A percentile compares a stretch with the other conserved stretches of the same genome.
These are phyloP conservation scores for thale cress (Arabidopsis thaliana) DNA, from an alignment of 345 rosid genomes.

Conservation along the genomic window TAIR10.1 NC_003076.8:5890501-5891000, in stretches of 20 bases:
- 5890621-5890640: constrained; percentile 4
- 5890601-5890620: constrained; percentile 28
- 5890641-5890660: not conserved
- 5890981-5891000: not conserved
- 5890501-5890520: constrained; percentile 21
- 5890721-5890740: constrained; percentile 39
- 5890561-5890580: constrained; percentile 13
- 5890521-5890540: not conserved
- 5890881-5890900: not conserved
- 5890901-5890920: not conserved
- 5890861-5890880: not conserved
- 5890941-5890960: not conserved
- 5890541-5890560: not conserved
- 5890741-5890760: constrained; percentile 28
- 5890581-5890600: not conserved
- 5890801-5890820: not conserved
- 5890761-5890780: constrained; percentile 16
- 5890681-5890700: constrained; percentile 22
- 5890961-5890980: not conserved
- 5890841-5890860: constrained; percentile 3
- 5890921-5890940: not conserved
- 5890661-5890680: constrained; percentile 8
- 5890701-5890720: constrained; percentile 34
- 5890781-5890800: not conserved
- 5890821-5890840: constrained; percentile 4